These are phyloP conservation scores for Penicillium cataractarum DNA, from an alignment of 495 filamentous ascomycete species.

Conservation along the genomic window DNA sequence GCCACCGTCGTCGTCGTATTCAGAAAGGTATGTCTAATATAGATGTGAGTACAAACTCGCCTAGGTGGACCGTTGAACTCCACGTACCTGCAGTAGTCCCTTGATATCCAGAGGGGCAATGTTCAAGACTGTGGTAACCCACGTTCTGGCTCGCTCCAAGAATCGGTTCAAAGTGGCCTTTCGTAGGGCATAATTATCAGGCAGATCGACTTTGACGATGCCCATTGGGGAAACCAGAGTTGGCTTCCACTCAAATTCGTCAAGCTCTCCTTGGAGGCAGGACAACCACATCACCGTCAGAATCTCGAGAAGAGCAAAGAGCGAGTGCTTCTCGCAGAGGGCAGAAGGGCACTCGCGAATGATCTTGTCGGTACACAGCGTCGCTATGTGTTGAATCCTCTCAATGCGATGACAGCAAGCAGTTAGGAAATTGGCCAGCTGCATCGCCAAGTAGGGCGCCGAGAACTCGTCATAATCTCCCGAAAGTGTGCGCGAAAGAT, in stretches of 20 bases:
- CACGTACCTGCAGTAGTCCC: conserved; percentile 71
- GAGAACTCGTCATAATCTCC: conserved; percentile 75
- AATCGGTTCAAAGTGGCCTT: conserved; percentile 77
- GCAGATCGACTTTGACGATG: conserved; percentile 80
- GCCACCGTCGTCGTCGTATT: conserved; percentile 82
- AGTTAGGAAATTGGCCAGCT: conserved; percentile 80
- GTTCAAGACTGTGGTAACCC: conserved; percentile 79
- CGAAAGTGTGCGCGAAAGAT: conserved; percentile 69
- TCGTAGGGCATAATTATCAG: conserved; percentile 83
- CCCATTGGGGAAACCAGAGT: conserved; percentile 74
- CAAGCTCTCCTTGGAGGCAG: conserved; percentile 90
- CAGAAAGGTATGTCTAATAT: conserved; percentile 81
- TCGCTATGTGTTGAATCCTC: conserved; percentile 83
- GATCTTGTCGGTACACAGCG: conserved; percentile 79
- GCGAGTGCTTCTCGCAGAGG: conserved; percentile 82
- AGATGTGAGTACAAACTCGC: conserved; percentile 15
- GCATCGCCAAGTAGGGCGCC: conserved; percentile 81
- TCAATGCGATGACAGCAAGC: conserved; percentile 91
- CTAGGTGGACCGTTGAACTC: not conserved
- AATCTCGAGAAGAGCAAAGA: conserved; percentile 90
- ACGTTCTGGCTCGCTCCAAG: conserved; percentile 72
- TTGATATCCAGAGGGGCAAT: conserved; percentile 94
- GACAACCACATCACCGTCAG: conserved; percentile 92
- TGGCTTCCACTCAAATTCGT: conserved; percentile 86
- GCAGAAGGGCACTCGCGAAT: conserved; percentile 83